Evolutionary conservation across 2,329 filamentous ascomycete genomes (phyloP).

Genomic region (Paecilomyces sp.): DNA sequence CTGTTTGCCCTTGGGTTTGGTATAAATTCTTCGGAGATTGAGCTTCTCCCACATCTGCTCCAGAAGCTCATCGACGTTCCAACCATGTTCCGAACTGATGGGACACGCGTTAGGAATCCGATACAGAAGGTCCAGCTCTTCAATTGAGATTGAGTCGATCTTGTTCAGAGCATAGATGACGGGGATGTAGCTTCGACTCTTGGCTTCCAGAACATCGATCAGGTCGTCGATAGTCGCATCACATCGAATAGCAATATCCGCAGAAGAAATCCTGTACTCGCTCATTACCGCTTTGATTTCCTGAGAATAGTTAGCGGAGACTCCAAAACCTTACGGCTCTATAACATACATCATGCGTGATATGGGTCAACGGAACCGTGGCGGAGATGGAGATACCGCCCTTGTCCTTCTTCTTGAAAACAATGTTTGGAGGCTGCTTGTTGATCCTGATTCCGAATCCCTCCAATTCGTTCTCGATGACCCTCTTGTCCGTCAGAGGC

Average conservation of each 20-base stretch:
- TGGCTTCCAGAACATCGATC: constrained; percentile 92
- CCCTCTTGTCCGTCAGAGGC: constrained; percentile 88
- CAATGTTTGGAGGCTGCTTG: constrained; percentile 93
- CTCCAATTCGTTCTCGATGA: constrained; percentile 92
- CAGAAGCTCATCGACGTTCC: constrained; percentile 95
- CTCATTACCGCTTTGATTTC: constrained; percentile 98
- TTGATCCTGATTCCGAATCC: constrained; percentile 98
- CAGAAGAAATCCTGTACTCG: constrained; percentile 94
- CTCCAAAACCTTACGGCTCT: constrained; percentile 4
- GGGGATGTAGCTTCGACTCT: constrained; percentile 93
- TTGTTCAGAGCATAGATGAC: constrained; percentile 99
- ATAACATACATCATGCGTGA: constrained; percentile 64
- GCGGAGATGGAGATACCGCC: constrained; percentile 94
- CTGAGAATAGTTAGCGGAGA: constrained; percentile 18
- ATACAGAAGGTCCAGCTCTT: constrained; percentile 93
- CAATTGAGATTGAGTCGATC: constrained; percentile 95
- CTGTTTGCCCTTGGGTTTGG: constrained; percentile 91
- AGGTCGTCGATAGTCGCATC: constrained; percentile 96
- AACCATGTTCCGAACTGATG: constrained; percentile 94
- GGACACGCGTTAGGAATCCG: constrained; percentile 94
- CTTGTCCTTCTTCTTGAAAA: constrained; percentile 99
- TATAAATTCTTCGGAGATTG: constrained; percentile 85
- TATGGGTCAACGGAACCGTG: constrained; percentile 85
- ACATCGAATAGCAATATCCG: constrained; percentile 94
- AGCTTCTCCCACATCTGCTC: constrained; percentile 99